A percentile compares a stretch with the other conserved stretches of the same genome.
Evolutionary conservation across 2,329 filamentous ascomycete genomes (phyloP).

Genomic region (Akanthomyces dipterigenus): DNA sequence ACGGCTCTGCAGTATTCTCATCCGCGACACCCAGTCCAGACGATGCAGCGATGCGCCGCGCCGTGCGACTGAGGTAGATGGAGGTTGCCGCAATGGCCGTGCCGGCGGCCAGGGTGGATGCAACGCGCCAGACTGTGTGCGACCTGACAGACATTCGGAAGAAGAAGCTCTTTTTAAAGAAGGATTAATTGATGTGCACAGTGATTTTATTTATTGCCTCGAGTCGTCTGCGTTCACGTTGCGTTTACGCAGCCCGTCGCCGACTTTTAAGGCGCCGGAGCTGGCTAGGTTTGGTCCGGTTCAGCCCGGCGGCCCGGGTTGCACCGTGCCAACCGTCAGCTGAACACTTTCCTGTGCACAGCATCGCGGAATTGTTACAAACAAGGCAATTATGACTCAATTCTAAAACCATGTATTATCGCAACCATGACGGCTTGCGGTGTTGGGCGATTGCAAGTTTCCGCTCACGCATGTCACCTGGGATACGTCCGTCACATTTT

Average conservation of each 20-base stretch:
- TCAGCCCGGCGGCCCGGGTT: conserved; percentile 5
- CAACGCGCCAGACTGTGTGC: not conserved
- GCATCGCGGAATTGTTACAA: not conserved
- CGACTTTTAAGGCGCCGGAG: not conserved
- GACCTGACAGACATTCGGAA: not conserved
- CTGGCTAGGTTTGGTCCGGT: not conserved
- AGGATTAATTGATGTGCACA: too few relatives aligned
- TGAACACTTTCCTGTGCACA: not conserved
- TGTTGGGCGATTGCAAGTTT: not conserved
- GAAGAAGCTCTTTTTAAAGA: not conserved
- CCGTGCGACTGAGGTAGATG: not conserved
- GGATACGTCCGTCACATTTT: not conserved
- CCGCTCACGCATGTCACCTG: not conserved
- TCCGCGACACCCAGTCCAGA: not conserved
- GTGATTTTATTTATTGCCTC: not conserved
- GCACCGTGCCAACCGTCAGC: not conserved
- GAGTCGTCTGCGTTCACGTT: not conserved
- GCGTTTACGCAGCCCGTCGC: not conserved
- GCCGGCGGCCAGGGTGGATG: not conserved
- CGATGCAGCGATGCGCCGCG: not conserved
- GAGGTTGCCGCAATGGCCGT: not conserved
- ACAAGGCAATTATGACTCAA: conserved; percentile 7
- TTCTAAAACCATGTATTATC: not conserved
- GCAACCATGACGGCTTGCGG: not conserved
- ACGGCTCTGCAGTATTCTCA: not conserved